Evolutionary conservation across 2,329 filamentous ascomycete genomes (phyloP).

Genomic region (Fusarium nelsonii): DNA sequence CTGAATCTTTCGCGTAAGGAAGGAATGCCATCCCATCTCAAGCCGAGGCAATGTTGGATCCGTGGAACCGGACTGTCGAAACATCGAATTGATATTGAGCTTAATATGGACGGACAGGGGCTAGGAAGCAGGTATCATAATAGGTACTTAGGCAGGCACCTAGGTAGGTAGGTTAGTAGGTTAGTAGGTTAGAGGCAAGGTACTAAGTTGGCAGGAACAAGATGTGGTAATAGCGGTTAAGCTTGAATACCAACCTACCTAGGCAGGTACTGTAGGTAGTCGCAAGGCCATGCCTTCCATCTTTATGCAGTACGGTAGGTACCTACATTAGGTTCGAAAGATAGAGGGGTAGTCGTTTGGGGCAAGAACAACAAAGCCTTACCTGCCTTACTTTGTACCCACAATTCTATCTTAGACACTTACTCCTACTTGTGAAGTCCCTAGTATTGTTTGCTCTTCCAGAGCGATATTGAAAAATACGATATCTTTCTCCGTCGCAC

Average conservation of each 20-base stretch:
- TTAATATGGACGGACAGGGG: background rate
- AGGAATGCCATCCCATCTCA: background rate
- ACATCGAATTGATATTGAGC: background rate
- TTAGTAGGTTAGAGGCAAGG: too few relatives aligned
- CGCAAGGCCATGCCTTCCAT: background rate
- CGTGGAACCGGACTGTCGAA: background rate
- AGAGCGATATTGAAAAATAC: background rate
- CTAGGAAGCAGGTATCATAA: background rate
- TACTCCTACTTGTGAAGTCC: background rate
- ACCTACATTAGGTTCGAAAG: too few relatives aligned
- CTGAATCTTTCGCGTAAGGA: slow-evolving; percentile 14
- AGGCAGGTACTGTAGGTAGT: background rate
- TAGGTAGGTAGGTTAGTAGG: too few relatives aligned
- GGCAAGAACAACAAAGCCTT: background rate
- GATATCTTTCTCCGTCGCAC: background rate
- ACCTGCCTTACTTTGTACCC: background rate
- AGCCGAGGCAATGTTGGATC: background rate
- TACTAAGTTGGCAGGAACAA: background rate
- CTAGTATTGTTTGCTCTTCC: background rate
- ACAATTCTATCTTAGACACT: background rate
- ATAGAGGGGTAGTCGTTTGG: background rate
- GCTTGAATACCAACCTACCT: background rate
- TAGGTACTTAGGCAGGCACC: too few relatives aligned
- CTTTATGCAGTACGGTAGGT: background rate
- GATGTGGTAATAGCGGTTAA: background rate